Evolutionary conservation across 257 asterid genomes (phyloP), one percentile per base, ranked within the genome.

Genomic region (Forsythia viridissima): DNA sequence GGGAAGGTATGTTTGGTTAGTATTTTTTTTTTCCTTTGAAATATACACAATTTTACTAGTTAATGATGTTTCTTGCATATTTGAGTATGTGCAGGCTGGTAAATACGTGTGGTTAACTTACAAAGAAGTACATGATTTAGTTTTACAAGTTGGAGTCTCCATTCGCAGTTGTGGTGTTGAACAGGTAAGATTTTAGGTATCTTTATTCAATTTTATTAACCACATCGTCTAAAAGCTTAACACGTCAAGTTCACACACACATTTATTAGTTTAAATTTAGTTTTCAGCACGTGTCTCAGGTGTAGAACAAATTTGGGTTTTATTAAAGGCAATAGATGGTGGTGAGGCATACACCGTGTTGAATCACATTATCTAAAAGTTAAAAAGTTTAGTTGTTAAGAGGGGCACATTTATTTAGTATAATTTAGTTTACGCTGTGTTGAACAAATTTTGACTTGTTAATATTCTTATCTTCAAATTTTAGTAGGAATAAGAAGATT

Each of bases 91-190:
- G 78, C 86, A 92, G 97, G 96, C 91, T 15, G 96, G 94, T 70
- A 67, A 43, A 80, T 91, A 91, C 77, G 76, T 80, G 18, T 93
- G 98, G 98, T 70, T 90, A 73, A 89, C 93, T 71, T 93, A 93
- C 80, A 83, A 83, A 80, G 77, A 93, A 78, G 98, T 90, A 4
- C 81, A 89, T 78, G 91, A 89, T 72, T 18, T 86, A 73, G 97
- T 93, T 30, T 74, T 88, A 70, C 81, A 84, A 71, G 82, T 91
- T 55, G 96, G 94, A 43, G 92, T 87, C 80, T 89, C 98, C 42
- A 80, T 93, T 76, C 91, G 90, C 69, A 36, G 69, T 34, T 84
- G 91, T 72, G 90, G 90, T 42, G 82, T 89, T 48, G 61, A 65
- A 63, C 88, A 87, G 74, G 98, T 91, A 89, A 84, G 90, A 48